These are phyloP conservation scores for Hansenula sp. DNA, from an alignment of 1,139 yeast genomes.

Conservation along the genomic window DNA sequence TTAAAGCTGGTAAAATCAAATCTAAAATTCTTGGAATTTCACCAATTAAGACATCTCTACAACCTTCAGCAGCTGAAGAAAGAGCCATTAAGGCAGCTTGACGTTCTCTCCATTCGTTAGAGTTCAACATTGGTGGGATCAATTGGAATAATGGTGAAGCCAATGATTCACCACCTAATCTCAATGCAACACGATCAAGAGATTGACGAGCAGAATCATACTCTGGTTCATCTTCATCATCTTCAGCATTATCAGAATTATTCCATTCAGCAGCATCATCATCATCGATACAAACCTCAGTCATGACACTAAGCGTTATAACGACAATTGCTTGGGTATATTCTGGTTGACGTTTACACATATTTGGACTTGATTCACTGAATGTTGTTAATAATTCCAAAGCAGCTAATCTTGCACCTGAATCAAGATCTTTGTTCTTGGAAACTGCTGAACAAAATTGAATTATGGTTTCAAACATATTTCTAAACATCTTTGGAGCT, in stretches of 20 bases:
- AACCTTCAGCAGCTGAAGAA: constrained; percentile 96
- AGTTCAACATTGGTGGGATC: constrained; percentile 75
- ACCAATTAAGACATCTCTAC: constrained; percentile 78
- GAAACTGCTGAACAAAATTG: constrained; percentile 81
- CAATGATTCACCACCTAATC: constrained; percentile 75
- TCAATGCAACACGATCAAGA: constrained; percentile 82
- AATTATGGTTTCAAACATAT: constrained; percentile 82
- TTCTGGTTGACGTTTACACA: constrained; percentile 80
- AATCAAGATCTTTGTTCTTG: constrained; percentile 75
- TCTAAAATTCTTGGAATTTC: constrained; percentile 82
- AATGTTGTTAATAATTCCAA: constrained; percentile 85
- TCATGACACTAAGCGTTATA: constrained; percentile 77
- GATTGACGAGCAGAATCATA: constrained; percentile 93
- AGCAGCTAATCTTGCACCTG: constrained; percentile 77
- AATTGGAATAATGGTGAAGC: constrained; percentile 85
- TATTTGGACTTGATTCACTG: constrained; percentile 89
- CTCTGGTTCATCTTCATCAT: constrained; percentile 83
- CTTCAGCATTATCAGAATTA: constrained; percentile 72
- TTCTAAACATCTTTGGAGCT: constrained; percentile 92
- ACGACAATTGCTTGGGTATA: constrained; percentile 73
- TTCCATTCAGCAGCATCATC: constrained; percentile 83
- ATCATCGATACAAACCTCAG: constrained; percentile 88
- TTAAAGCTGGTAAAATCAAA: constrained; percentile 74
- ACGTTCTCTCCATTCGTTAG: constrained; percentile 86
- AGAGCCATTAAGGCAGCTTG: constrained; percentile 97